phyloP scores from a whole-genome alignment of 2,329 filamentous ascomycete species.

The Colletotrichum costaricense region DNA sequence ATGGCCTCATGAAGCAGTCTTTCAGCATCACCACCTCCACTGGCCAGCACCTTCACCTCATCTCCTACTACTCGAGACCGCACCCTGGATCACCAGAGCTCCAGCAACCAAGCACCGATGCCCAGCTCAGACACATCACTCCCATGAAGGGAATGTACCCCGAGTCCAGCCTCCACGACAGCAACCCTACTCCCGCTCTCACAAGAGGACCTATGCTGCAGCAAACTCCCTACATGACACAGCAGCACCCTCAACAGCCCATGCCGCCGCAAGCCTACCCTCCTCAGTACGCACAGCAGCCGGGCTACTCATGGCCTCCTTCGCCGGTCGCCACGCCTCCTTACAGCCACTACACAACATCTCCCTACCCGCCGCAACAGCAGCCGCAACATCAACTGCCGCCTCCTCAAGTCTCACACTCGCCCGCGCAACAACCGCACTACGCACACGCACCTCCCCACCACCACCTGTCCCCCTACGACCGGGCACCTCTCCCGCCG shows the following conservation, averaged over 20 bases:
- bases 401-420: slow-evolving; percentile 39
- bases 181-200: slow-evolving; percentile 81
- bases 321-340: slow-evolving; percentile 67
- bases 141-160: slow-evolving; percentile 97
- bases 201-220: slow-evolving; percentile 78
- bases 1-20: slow-evolving; percentile 99
- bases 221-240: slow-evolving; percentile 48
- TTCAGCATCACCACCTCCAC: slow-evolving; percentile 97
- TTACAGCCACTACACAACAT: slow-evolving; percentile 57
- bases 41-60: slow-evolving; percentile 92
- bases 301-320: slow-evolving; percentile 65
- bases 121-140: slow-evolving; percentile 81
- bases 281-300: slow-evolving; percentile 53
- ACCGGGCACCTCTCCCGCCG: slow-evolving; percentile 51
- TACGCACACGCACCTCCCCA: slow-evolving; percentile 41
- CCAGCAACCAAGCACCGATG: slow-evolving; percentile 84
- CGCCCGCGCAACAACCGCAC: slow-evolving; percentile 43
- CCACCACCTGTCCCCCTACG: slow-evolving; percentile 42
- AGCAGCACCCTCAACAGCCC: slow-evolving; percentile 47
- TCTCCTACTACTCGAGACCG: slow-evolving; percentile 93
- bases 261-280: slow-evolving; percentile 50
- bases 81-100: slow-evolving; percentile 79
- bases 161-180: slow-evolving; percentile 91
- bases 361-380: slow-evolving; percentile 48
- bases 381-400: slow-evolving; percentile 36